Base-by-base conservation (phyloP, 139 green algal species). In the Mychonastes homosphaera region DNA sequence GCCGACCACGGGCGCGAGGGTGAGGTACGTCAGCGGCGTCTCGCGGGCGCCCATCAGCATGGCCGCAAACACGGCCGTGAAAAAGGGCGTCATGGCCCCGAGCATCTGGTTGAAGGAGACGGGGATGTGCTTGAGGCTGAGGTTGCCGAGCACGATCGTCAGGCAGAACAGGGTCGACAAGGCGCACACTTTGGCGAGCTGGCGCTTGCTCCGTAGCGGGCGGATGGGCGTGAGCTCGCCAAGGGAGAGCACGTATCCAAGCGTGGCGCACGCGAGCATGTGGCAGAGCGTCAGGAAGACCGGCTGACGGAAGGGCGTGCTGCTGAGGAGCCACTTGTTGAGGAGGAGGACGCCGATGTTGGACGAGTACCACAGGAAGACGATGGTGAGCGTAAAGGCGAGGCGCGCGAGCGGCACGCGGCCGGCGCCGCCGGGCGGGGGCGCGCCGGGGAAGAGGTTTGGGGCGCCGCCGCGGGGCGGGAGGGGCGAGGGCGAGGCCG, bases 91-190 rank as follows among this genome's bases (percentile, higher is more conserved):
- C 1, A 88, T 97, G 12, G 89, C 80, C 0, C 91, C 91, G 46
- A 96, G 80, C 1, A 86, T 88, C 70, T 98, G 90, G 66, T 87
- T 95, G 79, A 98, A 98, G 7, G 78, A 91, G 6, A 95, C 85
- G 15, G 86, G 86, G 63, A 78, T 90, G n/a, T 71, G 78, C 63
- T 75, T 74, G 12, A 98, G 71, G 1, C 74, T 87, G 0, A 88
- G 65, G 58, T 97, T 98, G 23, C 90, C 90, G 44, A 89, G 70
- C 18, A 97, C 89, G 10, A 98, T 87, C 4, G 84, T 83, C 18
- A 77, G 16, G 55, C 77, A 91, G 69, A 98, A 98, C 33, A 96
- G 76, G 13, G 70, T 43, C 1, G 85, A 76, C 19, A 98, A 67
- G 16, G 83, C 44, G 1, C 58, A 61, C 18, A 97, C 80, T 51